Evolutionary conservation across 2,329 filamentous ascomycete genomes (phyloP), one percentile per base, ranked within the genome.

Genomic region (Hypocreales sp.): DNA sequence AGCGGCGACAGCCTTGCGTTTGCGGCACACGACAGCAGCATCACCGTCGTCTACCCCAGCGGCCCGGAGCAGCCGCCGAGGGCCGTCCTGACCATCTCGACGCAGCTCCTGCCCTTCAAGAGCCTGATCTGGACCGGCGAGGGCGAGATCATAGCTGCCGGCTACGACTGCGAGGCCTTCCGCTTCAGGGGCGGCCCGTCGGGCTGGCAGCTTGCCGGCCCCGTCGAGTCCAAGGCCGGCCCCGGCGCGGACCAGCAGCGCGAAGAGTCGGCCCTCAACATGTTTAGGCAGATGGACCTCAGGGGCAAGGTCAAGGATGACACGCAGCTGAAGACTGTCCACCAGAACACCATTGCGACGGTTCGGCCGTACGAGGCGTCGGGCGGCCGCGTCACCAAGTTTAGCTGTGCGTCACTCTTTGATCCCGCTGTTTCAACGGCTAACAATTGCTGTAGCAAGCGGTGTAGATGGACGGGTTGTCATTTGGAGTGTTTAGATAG

Each of bases 211-310:
- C 60, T 94, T 20, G 70, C 67, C 20, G 86, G 84, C 18, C 78
- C 81, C 4, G 60, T 95, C 34, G 86, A 94, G 57, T 61, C 62
- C 26, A 84, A 86, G 56, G 64, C 68, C 26, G 64, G 69, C 26
- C 59, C 66, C 5, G 76, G 69, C 22, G 51, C 63, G 30, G 73
- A 67, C 31, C 68, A 71, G 30, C 60, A 61, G 32, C 68, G 79
- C 18, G 90, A 95, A 55, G 90, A 95, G 52, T 90, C 80, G 38
- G 90, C 90, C 15, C 61, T 94, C 51, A 93, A 95, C 56, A 93
- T 95, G 83, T 98, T 98, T 61, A 73, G 75, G 45, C 86, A 94
- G 61, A 95, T 98, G 90, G 90, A 98, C 55, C 66, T 98, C 38
- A 93, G 90, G 66, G 90, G 90, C 35, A 92, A 92, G 57, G 61